Conservation (phyloP, 768 basidiomycete species). For the Pulveroboletus ravenelii region DNA sequence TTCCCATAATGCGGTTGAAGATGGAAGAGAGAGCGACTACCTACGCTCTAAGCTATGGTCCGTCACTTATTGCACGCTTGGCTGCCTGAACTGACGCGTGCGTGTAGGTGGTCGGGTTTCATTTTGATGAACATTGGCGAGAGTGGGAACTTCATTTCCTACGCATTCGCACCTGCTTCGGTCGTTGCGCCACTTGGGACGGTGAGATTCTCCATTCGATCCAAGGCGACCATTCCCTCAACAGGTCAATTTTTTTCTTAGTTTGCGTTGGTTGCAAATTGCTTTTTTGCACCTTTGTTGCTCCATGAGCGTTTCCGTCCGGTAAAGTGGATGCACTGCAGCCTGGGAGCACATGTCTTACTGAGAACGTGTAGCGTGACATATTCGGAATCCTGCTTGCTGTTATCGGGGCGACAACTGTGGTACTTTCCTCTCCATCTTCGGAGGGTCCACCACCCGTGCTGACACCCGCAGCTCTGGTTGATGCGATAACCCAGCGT, state of each 20-base stretch:
- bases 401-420: constrained; percentile 84
- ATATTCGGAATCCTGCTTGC: constrained; percentile 75
- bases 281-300: constrained; percentile 85
- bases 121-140: constrained; percentile 89
- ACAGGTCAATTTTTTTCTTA: constrained; percentile 24
- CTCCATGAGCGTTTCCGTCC: constrained; percentile 78
- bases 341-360: constrained; percentile 9
- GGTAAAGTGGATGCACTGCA: constrained; percentile 35
- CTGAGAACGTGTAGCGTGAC: constrained; percentile 50
- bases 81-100: neutral
- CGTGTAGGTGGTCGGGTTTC: constrained; percentile 82
- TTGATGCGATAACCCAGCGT: constrained; percentile 63
- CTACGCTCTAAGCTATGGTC: constrained; percentile 83
- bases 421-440: constrained; percentile 78
- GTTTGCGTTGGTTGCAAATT: constrained; percentile 94
- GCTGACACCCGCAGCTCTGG: constrained; percentile 63
- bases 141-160: constrained; percentile 84
- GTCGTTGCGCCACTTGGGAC: constrained; percentile 94
- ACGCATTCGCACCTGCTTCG: constrained; percentile 88
- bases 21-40: constrained; percentile 66
- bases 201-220: constrained; percentile 42
- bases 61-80: constrained; percentile 16
- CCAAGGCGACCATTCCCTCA: neutral
- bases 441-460: constrained; percentile 51
- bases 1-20: constrained; percentile 20